Percentiles rank a stretch among this genome's conserved stretches.
Conservation (phyloP, 106 monocot species). For the Hemerocallis citrina region DNA sequence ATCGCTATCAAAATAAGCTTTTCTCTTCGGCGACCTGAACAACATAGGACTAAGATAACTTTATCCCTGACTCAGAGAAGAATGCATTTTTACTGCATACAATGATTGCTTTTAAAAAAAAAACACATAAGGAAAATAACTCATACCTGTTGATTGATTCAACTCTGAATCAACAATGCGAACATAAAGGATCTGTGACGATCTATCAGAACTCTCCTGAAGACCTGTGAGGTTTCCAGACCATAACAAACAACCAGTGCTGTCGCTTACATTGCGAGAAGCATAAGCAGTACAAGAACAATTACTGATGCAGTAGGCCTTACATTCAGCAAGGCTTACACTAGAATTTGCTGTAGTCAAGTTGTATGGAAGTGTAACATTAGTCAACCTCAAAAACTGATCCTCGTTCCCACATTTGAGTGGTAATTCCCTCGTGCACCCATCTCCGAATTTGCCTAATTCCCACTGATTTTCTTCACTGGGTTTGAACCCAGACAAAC, state of each 20-base stretch:
- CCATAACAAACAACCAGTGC: too few species aligned
- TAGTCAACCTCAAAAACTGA: neutral
- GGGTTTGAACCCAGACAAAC: neutral
- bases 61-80: too few species aligned
- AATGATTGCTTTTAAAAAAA: neutral
- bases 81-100: too few species aligned
- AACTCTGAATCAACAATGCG: constrained; percentile 12
- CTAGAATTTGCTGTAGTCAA: neutral
- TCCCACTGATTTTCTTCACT: neutral
- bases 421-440: constrained; percentile 9
- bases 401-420: constrained; percentile 9
- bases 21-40: neutral
- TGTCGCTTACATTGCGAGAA: too few species aligned
- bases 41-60: too few species aligned
- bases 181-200: constrained; percentile 15
- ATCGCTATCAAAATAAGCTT: neutral
- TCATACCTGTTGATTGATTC: constrained; percentile 2
- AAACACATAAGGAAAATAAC: too few species aligned
- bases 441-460: neutral
- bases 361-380: constrained; percentile 4
- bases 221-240: too few species aligned
- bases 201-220: too few species aligned
- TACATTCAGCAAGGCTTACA: constrained; percentile 15
- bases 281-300: too few species aligned
- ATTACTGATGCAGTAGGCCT: too few species aligned